phyloP scores from a whole-genome alignment of 2,329 filamentous ascomycete species.

The Clonostachys rosea region DNA sequence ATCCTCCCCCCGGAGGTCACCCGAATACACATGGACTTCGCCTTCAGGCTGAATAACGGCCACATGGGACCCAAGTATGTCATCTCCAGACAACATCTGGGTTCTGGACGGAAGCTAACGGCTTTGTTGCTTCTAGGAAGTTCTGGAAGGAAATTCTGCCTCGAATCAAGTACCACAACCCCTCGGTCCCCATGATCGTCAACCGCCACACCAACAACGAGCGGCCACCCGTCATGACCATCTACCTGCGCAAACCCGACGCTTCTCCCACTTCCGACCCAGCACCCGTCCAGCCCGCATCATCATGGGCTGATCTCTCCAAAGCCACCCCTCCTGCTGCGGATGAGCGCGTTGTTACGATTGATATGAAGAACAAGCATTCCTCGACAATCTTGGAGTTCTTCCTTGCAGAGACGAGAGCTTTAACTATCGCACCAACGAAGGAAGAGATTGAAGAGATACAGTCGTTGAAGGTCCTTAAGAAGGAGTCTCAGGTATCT shows the following conservation, averaged over 20 bases:
- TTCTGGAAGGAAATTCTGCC: slow-evolving; percentile 85
- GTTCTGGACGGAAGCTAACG: not conserved
- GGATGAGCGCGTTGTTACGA: slow-evolving; percentile 44
- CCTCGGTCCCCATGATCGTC: slow-evolving; percentile 75
- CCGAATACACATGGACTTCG: slow-evolving; percentile 72
- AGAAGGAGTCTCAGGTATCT: slow-evolving; percentile 46
- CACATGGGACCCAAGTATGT: slow-evolving; percentile 70
- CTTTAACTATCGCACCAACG: slow-evolving; percentile 49
- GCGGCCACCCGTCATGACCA: slow-evolving; percentile 55
- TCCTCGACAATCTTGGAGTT: slow-evolving; percentile 59
- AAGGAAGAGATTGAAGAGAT: slow-evolving; percentile 56
- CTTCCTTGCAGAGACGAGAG: slow-evolving; percentile 59
- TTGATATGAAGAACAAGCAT: slow-evolving; percentile 60
- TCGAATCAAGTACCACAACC: slow-evolving; percentile 92
- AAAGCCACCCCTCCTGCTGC: slow-evolving; percentile 41
- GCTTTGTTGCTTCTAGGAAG: slow-evolving; percentile 48
- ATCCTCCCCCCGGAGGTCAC: slow-evolving; percentile 73
- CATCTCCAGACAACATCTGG: slow-evolving; percentile 13
- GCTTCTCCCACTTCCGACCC: slow-evolving; percentile 7
- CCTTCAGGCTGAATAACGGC: slow-evolving; percentile 54
- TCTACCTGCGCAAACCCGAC: slow-evolving; percentile 51
- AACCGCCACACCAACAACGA: slow-evolving; percentile 58
- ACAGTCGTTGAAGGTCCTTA: slow-evolving; percentile 49
- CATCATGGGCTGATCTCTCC: slow-evolving; percentile 40
- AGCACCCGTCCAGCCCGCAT: slow-evolving; percentile 31